Evolutionary conservation across 345 rosid species (phyloP), one percentile per base, ranked within the genome.

Genomic region (Jatropha curcas): DNA sequence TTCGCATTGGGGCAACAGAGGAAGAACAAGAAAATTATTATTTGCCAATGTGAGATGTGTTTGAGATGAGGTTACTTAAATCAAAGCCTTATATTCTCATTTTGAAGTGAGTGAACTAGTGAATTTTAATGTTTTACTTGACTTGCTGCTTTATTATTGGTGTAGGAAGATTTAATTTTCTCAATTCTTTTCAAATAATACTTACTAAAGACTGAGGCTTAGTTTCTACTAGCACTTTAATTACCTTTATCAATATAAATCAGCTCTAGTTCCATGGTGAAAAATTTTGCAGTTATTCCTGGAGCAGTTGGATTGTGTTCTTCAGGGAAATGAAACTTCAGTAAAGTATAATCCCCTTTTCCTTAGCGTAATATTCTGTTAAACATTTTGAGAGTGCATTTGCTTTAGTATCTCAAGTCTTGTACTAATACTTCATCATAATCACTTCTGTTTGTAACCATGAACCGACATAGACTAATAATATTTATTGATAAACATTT

Each of bases 221-320:
- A 48, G 66, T 37, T 24, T 66, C 20, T 60, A 7, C 0, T 67
- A 34, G 48, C 24, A 55, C n/a, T 37, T 19, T 25, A 60, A 60
- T 65, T 20, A 34, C 63, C 73, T 62, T 56, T 12, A 63, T 27
- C 27, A 31, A 57, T 34, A 16, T 64, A 11, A 19, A 59, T n/a
- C 28, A 28, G 62, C 43, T 60, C 48, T 67, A 14, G 51, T 64
- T 50, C 46, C 16, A 8, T 63, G 53, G 41, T 62, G 33, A 76
- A 80, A n/a, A 74, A 25, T 59, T 60, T 61, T 82, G 55, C 92
- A 95, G 98, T 77, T 95, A 87, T 95, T 96, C 79, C 86, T 93
- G 77, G 98, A 91, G 88, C 98, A 88, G 89, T 80, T 96, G 84
- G 98, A 88, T 33, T 72, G 81, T 64, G 92, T 89, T 81, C 92